Evolutionary conservation across 2,329 filamentous ascomycete genomes (phyloP), one percentile per base, ranked within the genome.

Genomic region (Chaetomium sp.): DNA sequence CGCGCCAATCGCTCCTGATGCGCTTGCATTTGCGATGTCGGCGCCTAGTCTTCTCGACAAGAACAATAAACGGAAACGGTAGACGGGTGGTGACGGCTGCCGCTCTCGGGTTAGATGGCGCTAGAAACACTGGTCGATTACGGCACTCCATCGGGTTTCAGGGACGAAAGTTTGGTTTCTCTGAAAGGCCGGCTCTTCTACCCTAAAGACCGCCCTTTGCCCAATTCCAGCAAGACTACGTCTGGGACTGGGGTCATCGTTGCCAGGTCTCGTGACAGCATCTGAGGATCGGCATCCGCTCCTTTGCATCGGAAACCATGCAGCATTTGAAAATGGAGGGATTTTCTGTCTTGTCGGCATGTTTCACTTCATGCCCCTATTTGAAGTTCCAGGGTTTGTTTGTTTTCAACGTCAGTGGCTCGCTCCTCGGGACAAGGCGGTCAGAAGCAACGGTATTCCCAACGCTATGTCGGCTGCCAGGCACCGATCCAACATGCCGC

Each of bases 51-150:
- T 67, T 25, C 66, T 71, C 12, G 85, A 87, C 71, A 87, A 87
- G 75, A 81, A 78, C 71, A 87, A 87, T 79, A 87, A 87, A 78
- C 82, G 85, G 66, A 87, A 87, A 79, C 79, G 85, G 78, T 87
- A 80, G 68, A 16, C 16, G 3, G 16, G 38, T 2, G 62, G 8
- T 1, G 54, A 38, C 53, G 53, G 31, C n/a, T 56, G 31, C 53
- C 25, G 31, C 50, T 56, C 53, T 38, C 8, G 27, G 27, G 27
- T 29, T 33, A n/a, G 45, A 23, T n/a, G n/a, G 16, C 50, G 6
- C 50, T 19, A 4, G 13, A 31, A 16, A 27, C 25, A 51, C 23
- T 50, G 19, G 27, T 27, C 47, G 12, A 23, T 23, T 7, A 16
- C 21, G 23, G 23, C 47, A 50, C 12, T 13, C 21, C 5, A 42